Base-by-base conservation (phyloP, 2,329 filamentous ascomycete species). In the Plectosphaerella sp. region DNA sequence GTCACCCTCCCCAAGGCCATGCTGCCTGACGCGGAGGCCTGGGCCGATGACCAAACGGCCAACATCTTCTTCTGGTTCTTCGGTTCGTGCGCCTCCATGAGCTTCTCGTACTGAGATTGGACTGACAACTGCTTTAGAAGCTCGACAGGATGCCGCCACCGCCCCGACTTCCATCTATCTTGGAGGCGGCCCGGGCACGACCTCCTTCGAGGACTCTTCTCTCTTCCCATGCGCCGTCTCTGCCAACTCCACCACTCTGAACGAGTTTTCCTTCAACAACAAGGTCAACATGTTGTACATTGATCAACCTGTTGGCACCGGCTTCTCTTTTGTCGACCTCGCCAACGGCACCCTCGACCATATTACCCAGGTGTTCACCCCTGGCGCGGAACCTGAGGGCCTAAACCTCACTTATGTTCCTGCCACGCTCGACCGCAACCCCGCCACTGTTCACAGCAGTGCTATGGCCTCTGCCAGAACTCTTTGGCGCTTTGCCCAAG, bases 231-330 rank as follows among this genome's bases (percentile, higher is more conserved):
- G 80, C 59, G 65, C 66, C 22, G 67, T 84, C 39, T 76, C 79
- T 33, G 65, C 68, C 45, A 74, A 79, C 36, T 76, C 73, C 49
- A 75, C 75, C 0, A 64, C 65, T 15, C 57, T 72, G 5, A 87
- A 87, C 57, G 78, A 80, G 0, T 83, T 78, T 67, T 81, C 81
- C 1, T 87, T 82, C 79, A 84, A 81, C 54, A 80, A 82, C 58
- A 74, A 79, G 22, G 79, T 77, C 56, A 87, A 87, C 57, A 80
- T 88, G 76, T 77, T 89, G 15, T 89, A 86, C 66, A 80, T 89
- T 58, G 86, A 89, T 59, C 80, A 89, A 64, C 87, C 71, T 4
- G 64, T 70, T 57, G 66, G 64, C 46, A 58, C 61, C 7, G 69
- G 68, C 12, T 71, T 62, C 54, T 67, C 64, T 7, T 69, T 67